Evolutionary conservation across 1,284 basidiomycete species (phyloP).

Genomic region (Malassezia obtusa): DNA sequence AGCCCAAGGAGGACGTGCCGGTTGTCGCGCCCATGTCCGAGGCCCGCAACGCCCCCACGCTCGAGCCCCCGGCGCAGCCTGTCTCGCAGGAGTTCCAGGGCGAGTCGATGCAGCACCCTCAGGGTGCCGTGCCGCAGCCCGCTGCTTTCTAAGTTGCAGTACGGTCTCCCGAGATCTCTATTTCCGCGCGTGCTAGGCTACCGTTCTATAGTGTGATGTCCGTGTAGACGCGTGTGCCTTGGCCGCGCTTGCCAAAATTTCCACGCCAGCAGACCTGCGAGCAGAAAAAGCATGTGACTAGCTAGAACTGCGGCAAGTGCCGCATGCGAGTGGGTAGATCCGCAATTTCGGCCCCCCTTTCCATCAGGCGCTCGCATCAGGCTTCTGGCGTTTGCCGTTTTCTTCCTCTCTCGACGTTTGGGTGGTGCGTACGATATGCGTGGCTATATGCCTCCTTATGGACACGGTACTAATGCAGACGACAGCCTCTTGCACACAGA

Average conservation of each 20-base stretch:
- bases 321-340: background rate
- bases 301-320: conserved; percentile 5
- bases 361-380: background rate
- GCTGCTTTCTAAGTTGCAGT: conserved; percentile 24
- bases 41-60: conserved; percentile 33
- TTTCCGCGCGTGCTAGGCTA: conserved; percentile 1
- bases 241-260: conserved; percentile 9
- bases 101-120: conserved; percentile 5
- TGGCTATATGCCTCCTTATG: background rate
- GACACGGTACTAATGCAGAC: background rate
- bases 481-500: background rate
- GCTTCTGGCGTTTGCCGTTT: background rate
- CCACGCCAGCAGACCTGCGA: background rate
- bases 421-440: background rate
- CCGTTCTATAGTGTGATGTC: conserved; percentile 12
- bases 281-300: conserved; percentile 11
- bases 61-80: conserved; percentile 13
- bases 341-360: background rate
- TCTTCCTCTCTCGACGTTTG: conserved; percentile 3
- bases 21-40: conserved; percentile 48
- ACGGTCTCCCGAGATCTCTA: background rate
- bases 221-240: conserved; percentile 5
- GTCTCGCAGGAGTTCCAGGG: conserved; percentile 11
- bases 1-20: conserved; percentile 60
- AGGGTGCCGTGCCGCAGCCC: conserved; percentile 21